Evolutionary conservation across 139 green algal species (phyloP).

Genomic region (Pleodorina starrii): DNA sequence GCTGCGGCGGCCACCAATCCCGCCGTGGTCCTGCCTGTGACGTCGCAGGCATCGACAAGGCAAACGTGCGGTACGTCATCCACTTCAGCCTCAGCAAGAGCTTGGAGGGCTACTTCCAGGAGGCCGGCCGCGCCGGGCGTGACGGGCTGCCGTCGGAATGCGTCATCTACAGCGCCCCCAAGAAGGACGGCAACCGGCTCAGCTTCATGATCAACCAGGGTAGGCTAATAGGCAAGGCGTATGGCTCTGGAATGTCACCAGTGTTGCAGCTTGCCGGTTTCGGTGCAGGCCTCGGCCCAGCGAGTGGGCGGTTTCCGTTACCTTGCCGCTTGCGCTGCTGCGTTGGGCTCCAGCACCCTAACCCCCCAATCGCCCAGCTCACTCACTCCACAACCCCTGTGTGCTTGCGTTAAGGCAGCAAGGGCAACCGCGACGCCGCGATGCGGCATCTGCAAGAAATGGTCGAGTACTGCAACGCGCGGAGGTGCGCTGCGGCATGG

Average conservation of each 20-base stretch:
- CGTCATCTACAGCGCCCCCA: constrained; percentile 82
- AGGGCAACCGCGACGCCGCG: constrained; percentile 27
- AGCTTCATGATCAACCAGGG: constrained; percentile 31
- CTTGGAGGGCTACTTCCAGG: constrained; percentile 88
- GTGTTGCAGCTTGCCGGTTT: too few relatives aligned
- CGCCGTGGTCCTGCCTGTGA: not conserved
- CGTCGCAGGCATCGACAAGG: constrained; percentile 76
- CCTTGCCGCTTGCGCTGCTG: too few relatives aligned
- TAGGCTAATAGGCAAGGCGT: too few relatives aligned
- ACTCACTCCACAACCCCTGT: not conserved
- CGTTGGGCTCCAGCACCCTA: too few relatives aligned
- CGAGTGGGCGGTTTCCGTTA: too few relatives aligned
- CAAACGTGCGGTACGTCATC: constrained; percentile 87
- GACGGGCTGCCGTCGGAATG: constrained; percentile 81
- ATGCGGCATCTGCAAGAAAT: constrained; percentile 39
- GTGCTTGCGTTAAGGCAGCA: not conserved
- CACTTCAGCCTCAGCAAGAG: constrained; percentile 89
- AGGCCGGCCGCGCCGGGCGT: constrained; percentile 87
- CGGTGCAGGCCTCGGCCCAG: too few relatives aligned
- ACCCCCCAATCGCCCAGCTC: too few relatives aligned
- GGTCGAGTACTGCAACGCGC: constrained; percentile 45
- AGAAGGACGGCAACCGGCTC: constrained; percentile 19
- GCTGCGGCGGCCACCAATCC: too few relatives aligned
- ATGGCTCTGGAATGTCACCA: too few relatives aligned
- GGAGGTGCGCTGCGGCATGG: constrained; percentile 21